These are phyloP conservation scores for Picocystis sp. DNA, from an alignment of 163 green algal species.

Conservation along the genomic window DNA sequence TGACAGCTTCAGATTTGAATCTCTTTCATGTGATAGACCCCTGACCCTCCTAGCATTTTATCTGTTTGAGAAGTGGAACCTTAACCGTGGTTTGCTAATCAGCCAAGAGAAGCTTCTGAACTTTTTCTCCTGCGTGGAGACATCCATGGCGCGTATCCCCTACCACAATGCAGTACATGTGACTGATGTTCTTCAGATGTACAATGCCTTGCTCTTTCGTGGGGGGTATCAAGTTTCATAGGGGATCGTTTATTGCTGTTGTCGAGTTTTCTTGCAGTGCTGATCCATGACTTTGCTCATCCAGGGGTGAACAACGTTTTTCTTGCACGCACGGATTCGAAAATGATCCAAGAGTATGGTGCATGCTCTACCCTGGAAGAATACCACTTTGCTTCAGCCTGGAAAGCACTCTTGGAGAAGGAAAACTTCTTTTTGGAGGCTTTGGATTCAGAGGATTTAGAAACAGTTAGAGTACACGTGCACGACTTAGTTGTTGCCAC, in stretches of 20 bases:
- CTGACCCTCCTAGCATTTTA: too few relatives aligned
- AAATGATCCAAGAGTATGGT: conserved; percentile 13
- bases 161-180: conserved; percentile 11
- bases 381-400: conserved; percentile 11
- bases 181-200: conserved; percentile 9
- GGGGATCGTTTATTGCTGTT: conserved; percentile 1
- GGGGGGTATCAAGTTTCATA: background rate
- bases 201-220: conserved; percentile 1
- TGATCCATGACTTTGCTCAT: conserved; percentile 18
- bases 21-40: too few relatives aligned
- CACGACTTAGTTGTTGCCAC: conserved; percentile 7
- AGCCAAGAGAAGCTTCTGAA: background rate
- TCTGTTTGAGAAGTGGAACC: too few relatives aligned
- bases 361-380: conserved; percentile 13
- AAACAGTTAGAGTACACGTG: conserved; percentile 2
- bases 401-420: background rate
- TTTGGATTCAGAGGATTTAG: background rate
- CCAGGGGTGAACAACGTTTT: conserved; percentile 14
- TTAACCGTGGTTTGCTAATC: too few relatives aligned
- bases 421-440: conserved; percentile 4
- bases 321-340: conserved; percentile 8
- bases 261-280: conserved; percentile 1
- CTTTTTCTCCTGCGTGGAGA: background rate
- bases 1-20: too few relatives aligned
- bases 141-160: conserved; percentile 2